phyloP scores from a whole-genome alignment of 2,329 filamentous ascomycete genomes.

The Fusarium secorum region DNA sequence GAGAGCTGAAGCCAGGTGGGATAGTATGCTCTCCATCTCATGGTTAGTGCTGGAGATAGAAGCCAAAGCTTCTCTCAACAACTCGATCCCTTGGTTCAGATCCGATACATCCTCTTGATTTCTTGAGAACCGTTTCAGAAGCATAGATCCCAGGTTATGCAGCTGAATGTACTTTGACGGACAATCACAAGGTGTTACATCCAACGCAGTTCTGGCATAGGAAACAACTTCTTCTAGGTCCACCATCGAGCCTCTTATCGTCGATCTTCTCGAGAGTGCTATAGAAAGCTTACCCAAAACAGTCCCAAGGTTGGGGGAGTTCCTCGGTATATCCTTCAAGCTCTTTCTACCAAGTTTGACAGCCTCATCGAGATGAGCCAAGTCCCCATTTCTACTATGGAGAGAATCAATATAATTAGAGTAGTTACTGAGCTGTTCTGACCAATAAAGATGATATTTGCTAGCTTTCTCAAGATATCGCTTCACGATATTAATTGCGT shows the following conservation, averaged over 20 bases:
- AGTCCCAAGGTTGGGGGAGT: neutral
- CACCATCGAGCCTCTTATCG: neutral
- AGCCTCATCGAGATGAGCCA: neutral
- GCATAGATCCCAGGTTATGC: neutral
- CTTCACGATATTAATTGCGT: neutral
- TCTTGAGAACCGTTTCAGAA: neutral
- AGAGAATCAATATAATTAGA: neutral
- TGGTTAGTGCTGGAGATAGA: neutral
- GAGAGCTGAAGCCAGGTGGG: neutral
- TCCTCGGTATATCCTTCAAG: neutral
- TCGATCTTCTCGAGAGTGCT: neutral
- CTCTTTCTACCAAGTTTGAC: neutral
- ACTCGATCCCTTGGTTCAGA: neutral
- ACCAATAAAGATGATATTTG: neutral
- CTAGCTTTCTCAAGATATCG: rapidly evolving
- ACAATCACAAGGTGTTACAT: rapidly evolving
- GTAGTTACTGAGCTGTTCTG: neutral
- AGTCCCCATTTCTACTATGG: neutral
- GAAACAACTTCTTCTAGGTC: neutral
- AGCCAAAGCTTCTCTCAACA: neutral
- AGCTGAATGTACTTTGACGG: neutral
- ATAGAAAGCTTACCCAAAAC: neutral
- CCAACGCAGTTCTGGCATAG: neutral
- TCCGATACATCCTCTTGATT: neutral
- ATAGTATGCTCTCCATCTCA: neutral